phyloP scores from a whole-genome alignment of 495 filamentous ascomycete genomes.

The Penicillium alfredii region DNA sequence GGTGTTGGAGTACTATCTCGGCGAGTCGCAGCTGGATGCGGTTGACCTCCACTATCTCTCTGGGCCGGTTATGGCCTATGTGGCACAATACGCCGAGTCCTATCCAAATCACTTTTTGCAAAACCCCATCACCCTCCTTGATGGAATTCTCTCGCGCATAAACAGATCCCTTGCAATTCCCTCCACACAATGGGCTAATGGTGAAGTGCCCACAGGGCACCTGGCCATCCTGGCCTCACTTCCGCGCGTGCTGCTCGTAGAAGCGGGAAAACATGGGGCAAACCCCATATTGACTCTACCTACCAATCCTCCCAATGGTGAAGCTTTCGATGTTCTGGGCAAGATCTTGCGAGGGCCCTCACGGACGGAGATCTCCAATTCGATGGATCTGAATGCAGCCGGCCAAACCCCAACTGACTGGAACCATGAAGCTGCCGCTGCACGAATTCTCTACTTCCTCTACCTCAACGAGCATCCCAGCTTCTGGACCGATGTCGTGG shows the following conservation, averaged over 20 bases:
- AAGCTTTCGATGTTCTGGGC: constrained; percentile 49
- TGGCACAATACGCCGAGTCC: constrained; percentile 48
- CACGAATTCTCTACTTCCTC: constrained; percentile 51
- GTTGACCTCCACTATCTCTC: constrained; percentile 48
- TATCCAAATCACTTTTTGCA: constrained; percentile 52
- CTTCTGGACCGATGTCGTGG: constrained; percentile 49
- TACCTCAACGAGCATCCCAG: constrained; percentile 45
- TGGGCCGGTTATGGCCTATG: constrained; percentile 51
- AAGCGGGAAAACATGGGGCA: constrained; percentile 37
- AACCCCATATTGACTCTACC: constrained; percentile 48
- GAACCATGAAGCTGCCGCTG: constrained; percentile 45
- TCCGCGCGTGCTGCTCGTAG: constrained; percentile 49
- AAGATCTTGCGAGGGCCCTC: constrained; percentile 51
- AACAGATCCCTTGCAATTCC: constrained; percentile 37
- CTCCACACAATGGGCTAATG: constrained; percentile 47
- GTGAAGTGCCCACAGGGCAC: constrained; percentile 46
- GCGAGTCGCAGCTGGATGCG: constrained; percentile 45
- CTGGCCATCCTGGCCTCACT: constrained; percentile 51
- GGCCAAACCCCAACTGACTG: constrained; percentile 36
- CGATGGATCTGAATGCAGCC: constrained; percentile 28
- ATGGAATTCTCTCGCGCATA: constrained; percentile 44
- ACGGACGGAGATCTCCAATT: constrained; percentile 17
- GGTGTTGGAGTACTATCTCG: constrained; percentile 47
- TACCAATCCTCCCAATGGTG: constrained; percentile 43
- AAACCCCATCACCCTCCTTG: constrained; percentile 31